A percentile compares a stretch with the other conserved stretches of the same genome.
Conservation (phyloP, 192 early-diverging fungal species). For the Jimgerdemannia lactiflua region DNA sequence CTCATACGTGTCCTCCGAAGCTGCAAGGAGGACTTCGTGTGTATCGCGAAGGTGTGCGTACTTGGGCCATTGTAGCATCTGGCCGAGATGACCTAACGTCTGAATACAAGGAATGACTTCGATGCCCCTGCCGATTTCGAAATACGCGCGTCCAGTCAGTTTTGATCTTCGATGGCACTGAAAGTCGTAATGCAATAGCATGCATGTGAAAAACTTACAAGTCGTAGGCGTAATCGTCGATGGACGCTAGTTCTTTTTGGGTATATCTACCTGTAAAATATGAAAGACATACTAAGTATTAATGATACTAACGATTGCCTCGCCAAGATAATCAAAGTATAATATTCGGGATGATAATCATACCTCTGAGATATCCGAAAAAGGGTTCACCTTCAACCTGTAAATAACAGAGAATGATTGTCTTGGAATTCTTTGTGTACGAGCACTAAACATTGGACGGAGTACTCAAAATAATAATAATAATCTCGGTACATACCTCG, state of each 20-base stretch:
- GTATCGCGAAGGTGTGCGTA: conserved; percentile 78
- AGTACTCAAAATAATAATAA: conserved; percentile 10
- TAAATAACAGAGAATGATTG: background rate
- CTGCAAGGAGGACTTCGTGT: conserved; percentile 71
- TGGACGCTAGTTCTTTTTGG: conserved; percentile 60
- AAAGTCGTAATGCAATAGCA: background rate
- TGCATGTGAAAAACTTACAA: conserved; percentile 26
- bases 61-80: conserved; percentile 86
- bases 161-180: background rate
- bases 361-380: conserved; percentile 70
- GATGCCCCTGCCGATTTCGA: conserved; percentile 53
- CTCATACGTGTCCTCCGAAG: conserved; percentile 73
- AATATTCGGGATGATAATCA: background rate
- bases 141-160: background rate
- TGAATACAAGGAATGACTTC: conserved; percentile 90
- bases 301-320: no score
- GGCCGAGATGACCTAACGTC: conserved; percentile 86
- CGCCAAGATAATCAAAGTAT: background rate
- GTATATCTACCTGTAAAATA: conserved; percentile 57
- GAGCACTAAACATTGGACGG: no score
- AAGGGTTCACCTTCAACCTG: conserved; percentile 58
- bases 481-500: conserved; percentile 46
- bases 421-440: background rate
- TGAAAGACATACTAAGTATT: background rate
- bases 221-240: conserved; percentile 77